phyloP scores from a whole-genome alignment of 2,329 filamentous ascomycete genomes.

The Exophiala spinifera region DNA sequence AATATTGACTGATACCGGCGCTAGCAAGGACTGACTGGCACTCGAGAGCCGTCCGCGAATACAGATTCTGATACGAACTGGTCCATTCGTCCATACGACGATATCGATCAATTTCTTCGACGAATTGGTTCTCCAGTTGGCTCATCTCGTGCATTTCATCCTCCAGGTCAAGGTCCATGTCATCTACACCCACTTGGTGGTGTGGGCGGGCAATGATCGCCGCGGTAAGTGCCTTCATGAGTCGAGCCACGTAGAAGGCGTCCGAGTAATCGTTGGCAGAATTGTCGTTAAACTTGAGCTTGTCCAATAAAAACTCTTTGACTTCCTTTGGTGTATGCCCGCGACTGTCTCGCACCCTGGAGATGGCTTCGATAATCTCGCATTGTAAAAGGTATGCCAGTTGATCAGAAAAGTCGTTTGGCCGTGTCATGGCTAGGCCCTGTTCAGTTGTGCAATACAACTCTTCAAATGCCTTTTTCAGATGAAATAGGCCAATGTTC shows the following conservation, averaged over 20 bases:
- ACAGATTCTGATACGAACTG: conserved; percentile 62
- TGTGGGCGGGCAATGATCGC: conserved; percentile 49
- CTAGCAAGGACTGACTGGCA: conserved; percentile 56
- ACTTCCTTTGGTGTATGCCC: conserved; percentile 76
- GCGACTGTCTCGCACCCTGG: conserved; percentile 69
- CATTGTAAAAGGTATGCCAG: conserved; percentile 80
- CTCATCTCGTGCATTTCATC: conserved; percentile 52
- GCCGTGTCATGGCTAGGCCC: conserved; percentile 67
- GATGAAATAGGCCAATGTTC: conserved; percentile 77
- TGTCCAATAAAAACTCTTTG: conserved; percentile 80
- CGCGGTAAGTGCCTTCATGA: conserved; percentile 65
- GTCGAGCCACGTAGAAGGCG: conserved; percentile 77
- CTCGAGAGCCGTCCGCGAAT: conserved; percentile 59
- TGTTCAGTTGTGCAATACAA: conserved; percentile 76
- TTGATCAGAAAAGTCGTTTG: conserved; percentile 89
- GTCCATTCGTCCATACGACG: conserved; percentile 66
- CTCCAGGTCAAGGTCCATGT: conserved; percentile 46
- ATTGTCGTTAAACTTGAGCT: conserved; percentile 92
- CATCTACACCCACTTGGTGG: conserved; percentile 37
- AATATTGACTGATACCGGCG: conserved; percentile 51
- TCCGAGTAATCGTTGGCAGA: conserved; percentile 85
- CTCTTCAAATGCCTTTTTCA: conserved; percentile 80
- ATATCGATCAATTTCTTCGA: conserved; percentile 62
- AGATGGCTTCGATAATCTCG: conserved; percentile 76
- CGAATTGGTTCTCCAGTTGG: conserved; percentile 53